phyloP scores from a whole-genome alignment of 148 eudicot genomes.

The Gaultheria prostrata region DNA sequence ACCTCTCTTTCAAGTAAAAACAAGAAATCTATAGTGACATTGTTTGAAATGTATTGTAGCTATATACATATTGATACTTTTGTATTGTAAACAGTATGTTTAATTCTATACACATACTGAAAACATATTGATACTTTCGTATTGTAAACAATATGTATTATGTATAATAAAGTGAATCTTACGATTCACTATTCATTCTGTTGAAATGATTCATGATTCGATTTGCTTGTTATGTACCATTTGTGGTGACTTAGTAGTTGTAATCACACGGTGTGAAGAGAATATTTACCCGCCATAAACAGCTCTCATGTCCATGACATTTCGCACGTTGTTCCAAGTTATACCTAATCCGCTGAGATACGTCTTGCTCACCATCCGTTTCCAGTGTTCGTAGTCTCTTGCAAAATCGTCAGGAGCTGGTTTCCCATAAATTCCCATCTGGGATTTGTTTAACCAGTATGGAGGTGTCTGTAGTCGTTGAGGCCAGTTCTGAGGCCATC shows the following conservation, averaged over 20 bases:
- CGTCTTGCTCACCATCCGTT: slow-evolving; percentile 44
- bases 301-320: slow-evolving; percentile 83
- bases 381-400: slow-evolving; percentile 63
- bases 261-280: not conserved
- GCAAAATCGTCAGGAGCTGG: slow-evolving; percentile 63
- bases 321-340: slow-evolving; percentile 60
- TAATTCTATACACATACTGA: not conserved
- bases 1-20: not conserved
- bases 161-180: too few relatives aligned
- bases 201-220: too few relatives aligned
- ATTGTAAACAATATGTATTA: too few relatives aligned
- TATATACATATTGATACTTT: not conserved
- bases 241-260: not conserved
- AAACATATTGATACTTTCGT: too few relatives aligned
- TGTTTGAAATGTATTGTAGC: too few relatives aligned
- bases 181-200: too few relatives aligned
- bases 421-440: slow-evolving; percentile 62
- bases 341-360: slow-evolving; percentile 66
- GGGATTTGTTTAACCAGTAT: slow-evolving; percentile 57
- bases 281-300: slow-evolving; percentile 68
- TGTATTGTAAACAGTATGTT: not conserved
- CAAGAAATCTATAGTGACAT: not conserved
- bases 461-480: slow-evolving; percentile 52
- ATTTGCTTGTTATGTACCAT: not conserved
- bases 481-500: slow-evolving; percentile 69